Evolutionary conservation across 352 stramenopile species (phyloP).

Genomic region (Elongisporangium anandrum): DNA sequence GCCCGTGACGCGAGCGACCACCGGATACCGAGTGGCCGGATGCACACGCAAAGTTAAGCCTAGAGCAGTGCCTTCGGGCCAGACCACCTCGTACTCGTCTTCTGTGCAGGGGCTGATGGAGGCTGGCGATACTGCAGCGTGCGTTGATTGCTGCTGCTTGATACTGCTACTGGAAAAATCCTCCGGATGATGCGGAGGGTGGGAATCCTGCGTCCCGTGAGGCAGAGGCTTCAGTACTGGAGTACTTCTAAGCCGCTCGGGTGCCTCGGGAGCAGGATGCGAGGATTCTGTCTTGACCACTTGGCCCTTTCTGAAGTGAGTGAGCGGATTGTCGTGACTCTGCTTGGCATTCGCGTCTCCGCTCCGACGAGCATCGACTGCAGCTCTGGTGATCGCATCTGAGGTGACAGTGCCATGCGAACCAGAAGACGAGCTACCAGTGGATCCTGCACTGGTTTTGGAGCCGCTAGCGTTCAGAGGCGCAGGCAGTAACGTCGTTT

Average conservation of each 20-base stretch:
- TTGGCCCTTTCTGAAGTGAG: neutral
- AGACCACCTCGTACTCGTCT: conserved; percentile 72
- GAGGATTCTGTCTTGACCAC: neutral
- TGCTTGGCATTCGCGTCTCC: neutral
- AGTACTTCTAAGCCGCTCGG: neutral
- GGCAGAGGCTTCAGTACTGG: neutral
- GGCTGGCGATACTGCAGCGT: neutral
- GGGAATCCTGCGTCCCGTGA: neutral
- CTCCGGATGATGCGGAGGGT: neutral
- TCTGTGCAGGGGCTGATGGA: conserved; percentile 12
- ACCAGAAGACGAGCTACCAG: neutral
- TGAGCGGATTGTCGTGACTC: neutral
- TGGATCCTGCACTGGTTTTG: no score
- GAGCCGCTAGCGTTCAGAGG: neutral
- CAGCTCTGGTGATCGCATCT: neutral
- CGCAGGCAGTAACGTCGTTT: neutral
- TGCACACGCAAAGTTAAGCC: conserved; percentile 66
- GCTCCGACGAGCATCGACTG: neutral
- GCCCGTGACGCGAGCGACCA: conserved; percentile 67
- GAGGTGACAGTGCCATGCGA: neutral
- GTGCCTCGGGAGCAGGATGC: neutral
- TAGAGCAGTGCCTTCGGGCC: conserved; percentile 60
- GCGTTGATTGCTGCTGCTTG: conserved; percentile 7
- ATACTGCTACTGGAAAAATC: neutral
- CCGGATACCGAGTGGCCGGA: conserved; percentile 61